phyloP scores from a whole-genome alignment of 768 basidiomycete species.

The Gymnopilus dilepis region DNA sequence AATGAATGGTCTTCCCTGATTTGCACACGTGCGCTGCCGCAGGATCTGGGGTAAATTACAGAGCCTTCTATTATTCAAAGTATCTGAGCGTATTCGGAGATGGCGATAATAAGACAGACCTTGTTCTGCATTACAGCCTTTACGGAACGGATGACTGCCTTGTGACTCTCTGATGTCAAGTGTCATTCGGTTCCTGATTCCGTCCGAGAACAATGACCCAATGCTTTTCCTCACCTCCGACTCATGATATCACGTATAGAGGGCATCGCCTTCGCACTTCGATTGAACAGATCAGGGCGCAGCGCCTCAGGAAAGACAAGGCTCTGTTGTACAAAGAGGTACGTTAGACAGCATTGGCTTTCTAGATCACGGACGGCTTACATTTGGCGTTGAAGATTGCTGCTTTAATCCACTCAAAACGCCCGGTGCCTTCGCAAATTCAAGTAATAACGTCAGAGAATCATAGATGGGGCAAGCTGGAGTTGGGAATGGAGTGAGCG shows the following conservation, averaged over 20 bases:
- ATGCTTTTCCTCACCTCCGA: background rate
- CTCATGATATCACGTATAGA: slow-evolving; percentile 3
- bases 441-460: background rate
- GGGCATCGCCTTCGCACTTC: too few species aligned
- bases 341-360: background rate
- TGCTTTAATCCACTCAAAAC: background rate
- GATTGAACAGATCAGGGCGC: too few species aligned
- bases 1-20: background rate
- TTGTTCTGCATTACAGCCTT: background rate
- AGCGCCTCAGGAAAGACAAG: background rate
- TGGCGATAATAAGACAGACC: too few species aligned
- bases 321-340: background rate
- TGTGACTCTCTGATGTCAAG: slow-evolving; percentile 4
- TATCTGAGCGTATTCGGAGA: background rate
- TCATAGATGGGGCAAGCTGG: background rate
- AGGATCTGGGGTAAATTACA: background rate
- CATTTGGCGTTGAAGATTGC: background rate
- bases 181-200: background rate
- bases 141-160: slow-evolving; percentile 1
- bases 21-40: slow-evolving; percentile 1
- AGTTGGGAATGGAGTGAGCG: background rate
- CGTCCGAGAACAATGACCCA: slow-evolving; percentile 1
- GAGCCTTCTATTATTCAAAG: background rate
- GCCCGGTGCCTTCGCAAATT: background rate
- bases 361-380: background rate